Evolutionary conservation across 345 rosid species (phyloP).

Genomic region (Melaleuca quinquenervia): DNA sequence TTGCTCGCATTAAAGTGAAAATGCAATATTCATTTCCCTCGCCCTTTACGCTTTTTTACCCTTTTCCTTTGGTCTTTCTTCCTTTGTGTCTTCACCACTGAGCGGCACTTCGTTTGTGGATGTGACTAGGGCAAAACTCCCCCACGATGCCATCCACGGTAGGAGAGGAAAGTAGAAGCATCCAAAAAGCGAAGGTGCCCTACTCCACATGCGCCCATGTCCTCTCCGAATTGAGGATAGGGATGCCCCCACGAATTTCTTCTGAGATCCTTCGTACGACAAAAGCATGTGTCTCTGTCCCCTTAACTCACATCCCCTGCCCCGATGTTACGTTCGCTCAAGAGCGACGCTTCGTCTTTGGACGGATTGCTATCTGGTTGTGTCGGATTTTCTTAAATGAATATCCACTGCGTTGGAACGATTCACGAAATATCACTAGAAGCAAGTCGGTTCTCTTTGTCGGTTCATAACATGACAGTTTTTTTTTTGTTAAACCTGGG

Average conservation of each 20-base stretch:
- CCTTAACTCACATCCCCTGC: not conserved
- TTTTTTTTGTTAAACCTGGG: not conserved
- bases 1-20: not conserved
- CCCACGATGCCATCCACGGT: not conserved
- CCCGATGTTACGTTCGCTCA: not conserved
- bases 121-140: not conserved
- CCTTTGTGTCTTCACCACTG: not conserved
- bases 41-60: not conserved
- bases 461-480: not conserved
- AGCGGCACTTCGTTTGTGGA: not conserved
- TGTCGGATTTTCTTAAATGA: not conserved
- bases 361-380: not conserved
- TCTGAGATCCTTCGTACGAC: not conserved
- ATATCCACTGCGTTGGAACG: not conserved
- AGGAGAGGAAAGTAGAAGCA: not conserved
- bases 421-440: not conserved
- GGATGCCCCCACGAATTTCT: not conserved
- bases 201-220: not conserved
- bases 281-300: not conserved
- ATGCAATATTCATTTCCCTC: not conserved
- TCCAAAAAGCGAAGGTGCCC: not conserved
- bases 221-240: not conserved
- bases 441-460: not conserved
- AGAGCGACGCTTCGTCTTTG: not conserved
- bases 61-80: not conserved